Evolutionary conservation across 2,329 filamentous ascomycete species (phyloP), one percentile per base, ranked within the genome.

Genomic region (Metarhizium brunneum): DNA sequence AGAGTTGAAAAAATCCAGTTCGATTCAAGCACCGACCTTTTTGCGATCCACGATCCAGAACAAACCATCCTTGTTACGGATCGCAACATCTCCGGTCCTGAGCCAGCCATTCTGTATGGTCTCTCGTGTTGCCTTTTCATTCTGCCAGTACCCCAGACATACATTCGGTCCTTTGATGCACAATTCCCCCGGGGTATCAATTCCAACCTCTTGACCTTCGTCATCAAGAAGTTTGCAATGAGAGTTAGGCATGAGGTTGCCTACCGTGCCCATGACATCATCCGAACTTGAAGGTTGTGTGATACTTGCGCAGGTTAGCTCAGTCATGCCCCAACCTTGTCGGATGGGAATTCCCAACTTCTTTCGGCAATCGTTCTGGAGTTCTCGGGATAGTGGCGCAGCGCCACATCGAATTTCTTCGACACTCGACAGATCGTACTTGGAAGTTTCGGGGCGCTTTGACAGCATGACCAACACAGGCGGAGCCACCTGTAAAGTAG

Each of bases 271-370:
- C 13, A 71, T 73, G 42, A 71, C 65, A 32, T 38, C 47, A 16
- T 61, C 62, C 54, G 59, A 59, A 2, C 71, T 69, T 2, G 66
- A 68, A 1, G 74, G 72, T 7, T 78, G 68, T 48, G 72, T 73
- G 16, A 76, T 67, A 0, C 70, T 75, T 6, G 68, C 71, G 53
- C 69, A 73, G 2, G 70, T 71, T 16, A 71, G 69, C 65, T 85
- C 82, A 0, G 82, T 84, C 82, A 85, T 84, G 4, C 82, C 82
- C 76, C 80, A 84, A 1, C 78, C 81, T 61, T 82, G 81, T 64
- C 68, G 69, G 32, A 78, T 68, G 47, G 69, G 67, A 25, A 74
- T 58, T 4, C 65, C 61, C 54, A 75, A 73, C 2, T 68, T 63
- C 25, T 66, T 25, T 3, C 79, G 74, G 25, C 80, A 75, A 53